Conservation (phyloP, 495 filamentous ascomycete genomes). For the Chaetomium fimeti region DNA sequence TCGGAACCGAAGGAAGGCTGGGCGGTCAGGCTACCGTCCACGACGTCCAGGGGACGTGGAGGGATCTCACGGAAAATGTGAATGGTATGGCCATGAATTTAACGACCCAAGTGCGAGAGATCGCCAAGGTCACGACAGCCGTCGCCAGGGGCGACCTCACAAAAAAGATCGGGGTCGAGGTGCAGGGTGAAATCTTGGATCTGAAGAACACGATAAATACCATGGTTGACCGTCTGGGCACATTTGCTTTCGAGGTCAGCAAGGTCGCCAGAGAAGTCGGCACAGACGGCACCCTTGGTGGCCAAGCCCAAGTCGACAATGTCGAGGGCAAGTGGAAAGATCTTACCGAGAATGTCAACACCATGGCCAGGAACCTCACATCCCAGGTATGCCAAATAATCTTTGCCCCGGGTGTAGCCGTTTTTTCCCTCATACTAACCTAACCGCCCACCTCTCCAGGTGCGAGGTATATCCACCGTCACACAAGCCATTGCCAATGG, state of each 20-base stretch:
- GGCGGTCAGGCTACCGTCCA: constrained; percentile 96
- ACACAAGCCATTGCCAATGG: constrained; percentile 93
- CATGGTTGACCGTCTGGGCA: constrained; percentile 97
- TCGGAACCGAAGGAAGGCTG: constrained; percentile 92
- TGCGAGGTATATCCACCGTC: constrained; percentile 93
- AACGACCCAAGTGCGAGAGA: constrained; percentile 97
- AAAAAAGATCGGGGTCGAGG: constrained; percentile 94
- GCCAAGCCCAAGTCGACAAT: constrained; percentile 93
- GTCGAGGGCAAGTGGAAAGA: constrained; percentile 99
- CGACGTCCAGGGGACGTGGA: constrained; percentile 97
- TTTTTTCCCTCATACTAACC: not conserved
- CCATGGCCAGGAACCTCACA: constrained; percentile 95
- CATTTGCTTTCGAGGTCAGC: constrained; percentile 97
- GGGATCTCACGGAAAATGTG: constrained; percentile 94
- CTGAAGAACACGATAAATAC: constrained; percentile 98
- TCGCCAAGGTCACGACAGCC: constrained; percentile 95
- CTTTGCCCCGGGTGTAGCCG: not conserved
- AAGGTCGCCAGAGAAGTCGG: constrained; percentile 98
- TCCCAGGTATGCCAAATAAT: constrained; percentile 55
- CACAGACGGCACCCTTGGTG: constrained; percentile 92
- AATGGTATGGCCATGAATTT: constrained; percentile 99
- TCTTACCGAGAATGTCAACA: constrained; percentile 91
- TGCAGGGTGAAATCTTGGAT: constrained; percentile 91
- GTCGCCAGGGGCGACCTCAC: constrained; percentile 93
- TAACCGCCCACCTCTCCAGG: constrained; percentile 38